These are phyloP conservation scores for Cercis canadensis DNA, from an alignment of 306 rosid species.

Conservation along the genomic window DNA sequence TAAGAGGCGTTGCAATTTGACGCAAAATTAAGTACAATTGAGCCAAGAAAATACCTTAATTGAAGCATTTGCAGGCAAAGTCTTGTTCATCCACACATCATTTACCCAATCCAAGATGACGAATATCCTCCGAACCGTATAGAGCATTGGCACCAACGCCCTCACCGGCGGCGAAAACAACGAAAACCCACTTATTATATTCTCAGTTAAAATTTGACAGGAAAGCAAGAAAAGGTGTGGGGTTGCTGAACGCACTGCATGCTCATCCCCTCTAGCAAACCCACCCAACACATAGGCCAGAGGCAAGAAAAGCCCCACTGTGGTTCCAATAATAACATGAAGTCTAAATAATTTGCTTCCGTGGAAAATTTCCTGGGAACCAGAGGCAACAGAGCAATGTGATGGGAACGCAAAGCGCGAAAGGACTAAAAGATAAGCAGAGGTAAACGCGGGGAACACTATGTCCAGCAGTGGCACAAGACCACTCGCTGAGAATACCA, in stretches of 20 bases:
- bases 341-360: conserved; percentile 62
- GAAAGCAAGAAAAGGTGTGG: conserved; percentile 81
- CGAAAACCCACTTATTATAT: conserved; percentile 68
- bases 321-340: conserved; percentile 70
- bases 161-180: conserved; percentile 83
- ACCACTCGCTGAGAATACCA: conserved; percentile 89
- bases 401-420: conserved; percentile 72
- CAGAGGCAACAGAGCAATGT: conserved; percentile 2
- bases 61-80: conserved; percentile 65
- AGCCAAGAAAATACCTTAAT: conserved; percentile 44
- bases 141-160: conserved; percentile 78
- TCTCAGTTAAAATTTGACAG: conserved; percentile 80
- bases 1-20: too few species aligned
- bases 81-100: conserved; percentile 75
- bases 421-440: conserved; percentile 67
- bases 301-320: conserved; percentile 77
- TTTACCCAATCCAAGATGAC: conserved; percentile 75
- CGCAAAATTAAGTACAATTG: too few species aligned
- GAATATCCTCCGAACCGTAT: conserved; percentile 71
- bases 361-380: conserved; percentile 52
- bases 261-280: conserved; percentile 84
- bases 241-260: conserved; percentile 79
- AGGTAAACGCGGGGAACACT: conserved; percentile 65
- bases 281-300: conserved; percentile 86
- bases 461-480: conserved; percentile 76